Evolutionary conservation across 208 protist genomes (phyloP).

Genomic region (Trypanosoma avium): DNA sequence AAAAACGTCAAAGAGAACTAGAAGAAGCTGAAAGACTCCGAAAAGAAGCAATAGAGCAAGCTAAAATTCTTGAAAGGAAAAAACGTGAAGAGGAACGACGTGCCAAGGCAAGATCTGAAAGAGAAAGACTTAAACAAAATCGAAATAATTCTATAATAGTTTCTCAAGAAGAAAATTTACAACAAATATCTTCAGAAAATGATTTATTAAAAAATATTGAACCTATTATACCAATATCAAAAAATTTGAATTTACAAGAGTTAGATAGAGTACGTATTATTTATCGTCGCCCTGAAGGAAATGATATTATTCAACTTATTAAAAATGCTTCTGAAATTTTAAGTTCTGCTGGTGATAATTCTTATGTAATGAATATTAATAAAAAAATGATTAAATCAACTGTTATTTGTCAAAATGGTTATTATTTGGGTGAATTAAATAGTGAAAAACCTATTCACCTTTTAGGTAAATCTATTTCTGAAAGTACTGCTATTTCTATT

Average conservation of each 20-base stretch:
- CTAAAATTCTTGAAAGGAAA: constrained; percentile 57
- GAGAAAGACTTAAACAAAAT: constrained; percentile 34
- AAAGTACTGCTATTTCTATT: constrained; percentile 32
- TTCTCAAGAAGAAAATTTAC: not conserved
- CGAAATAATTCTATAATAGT: not conserved
- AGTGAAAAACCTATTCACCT: constrained; percentile 15
- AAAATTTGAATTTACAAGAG: not conserved
- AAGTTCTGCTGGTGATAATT: constrained; percentile 33
- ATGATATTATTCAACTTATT: constrained; percentile 32
- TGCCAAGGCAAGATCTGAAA: constrained; percentile 21
- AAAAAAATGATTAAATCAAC: constrained; percentile 29
- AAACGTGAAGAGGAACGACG: constrained; percentile 44
- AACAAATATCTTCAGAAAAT: not conserved
- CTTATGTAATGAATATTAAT: constrained; percentile 44
- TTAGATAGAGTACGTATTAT: constrained; percentile 1
- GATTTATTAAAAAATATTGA: not conserved
- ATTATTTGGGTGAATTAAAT: constrained; percentile 27
- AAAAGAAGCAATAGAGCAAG: constrained; percentile 44
- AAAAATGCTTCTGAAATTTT: constrained; percentile 38
- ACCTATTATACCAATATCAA: not conserved
- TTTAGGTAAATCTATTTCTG: constrained; percentile 26
- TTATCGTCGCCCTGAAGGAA: constrained; percentile 28
- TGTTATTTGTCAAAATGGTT: constrained; percentile 50
- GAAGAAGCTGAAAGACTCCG: constrained; percentile 38
- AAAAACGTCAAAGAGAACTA: constrained; percentile 39